A percentile compares a stretch with the other conserved stretches of the same genome.
These are phyloP conservation scores for Rosa multiflora DNA, from an alignment of 306 rosid species.

Conservation along the genomic window DNA sequence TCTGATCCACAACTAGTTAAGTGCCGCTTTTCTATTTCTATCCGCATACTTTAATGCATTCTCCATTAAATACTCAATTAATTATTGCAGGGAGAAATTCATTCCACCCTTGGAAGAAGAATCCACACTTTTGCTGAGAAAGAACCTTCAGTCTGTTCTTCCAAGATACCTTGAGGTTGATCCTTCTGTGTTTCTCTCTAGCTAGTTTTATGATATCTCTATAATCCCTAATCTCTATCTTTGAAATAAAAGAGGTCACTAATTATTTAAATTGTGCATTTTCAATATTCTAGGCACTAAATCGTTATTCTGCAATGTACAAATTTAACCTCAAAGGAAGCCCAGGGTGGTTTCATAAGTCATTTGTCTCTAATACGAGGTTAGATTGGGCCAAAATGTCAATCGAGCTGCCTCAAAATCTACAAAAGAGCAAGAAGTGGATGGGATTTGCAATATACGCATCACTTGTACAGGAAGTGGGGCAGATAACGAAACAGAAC, in stretches of 20 bases:
- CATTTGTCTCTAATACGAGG: background rate
- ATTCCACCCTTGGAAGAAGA: background rate
- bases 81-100: background rate
- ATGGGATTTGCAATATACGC: background rate
- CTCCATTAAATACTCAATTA: too few relatives aligned
- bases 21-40: too few relatives aligned
- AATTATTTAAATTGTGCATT: background rate
- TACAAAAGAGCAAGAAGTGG: background rate
- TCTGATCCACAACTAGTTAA: too few relatives aligned
- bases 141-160: background rate
- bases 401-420: background rate
- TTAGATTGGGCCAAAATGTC: background rate
- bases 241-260: background rate
- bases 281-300: background rate
- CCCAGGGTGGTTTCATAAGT: background rate
- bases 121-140: background rate
- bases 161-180: background rate
- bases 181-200: background rate
- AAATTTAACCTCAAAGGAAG: background rate
- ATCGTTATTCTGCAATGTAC: background rate
- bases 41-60: too few relatives aligned
- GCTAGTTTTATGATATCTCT: background rate
- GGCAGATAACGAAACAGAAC: too few relatives aligned
- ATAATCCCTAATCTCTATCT: background rate
- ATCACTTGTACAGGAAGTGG: too few relatives aligned